Evolutionary conservation across 495 filamentous ascomycete genomes (phyloP), one percentile per base, ranked within the genome.

Genomic region (Penicillium parvum): DNA sequence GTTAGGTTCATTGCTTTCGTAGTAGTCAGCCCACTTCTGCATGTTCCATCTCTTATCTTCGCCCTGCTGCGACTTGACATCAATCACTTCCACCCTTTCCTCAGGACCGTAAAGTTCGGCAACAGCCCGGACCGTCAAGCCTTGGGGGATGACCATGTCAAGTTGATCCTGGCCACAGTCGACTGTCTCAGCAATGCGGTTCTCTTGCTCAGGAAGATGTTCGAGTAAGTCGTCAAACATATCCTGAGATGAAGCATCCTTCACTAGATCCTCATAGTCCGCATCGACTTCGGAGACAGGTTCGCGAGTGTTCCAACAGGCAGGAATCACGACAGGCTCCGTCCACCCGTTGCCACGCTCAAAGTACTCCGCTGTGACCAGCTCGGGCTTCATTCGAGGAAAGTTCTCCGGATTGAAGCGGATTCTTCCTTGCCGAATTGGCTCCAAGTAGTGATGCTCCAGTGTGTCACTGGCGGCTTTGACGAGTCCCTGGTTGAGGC

Each of bases 1-100:
- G 26, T 61, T 32, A 11, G 74, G 65, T 14, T 75, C 78, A 11
- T 60, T 65, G 49, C 76, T 81, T 47, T 88, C 84, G 52, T 87
- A 88, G 61, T 88, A 88, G 49, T 86, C 80, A 6, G 80, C 82
- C 76, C 85, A 84, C 49, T 81, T 76, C 32, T 74, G 70, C 75
- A 88, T 81, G 32, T 77, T 81, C 84, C 85, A 88, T 40, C 71
- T 70, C 56, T 78, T 82, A 32, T 77, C 76, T 49, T 81, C 82
- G 7, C 80, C 79, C 52, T 83, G 79, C 52, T 88, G 84, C 10
- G 79, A 81, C 41, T 88, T 85, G 36, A 88, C 84, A 58, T 88
- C 82, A 28, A 88, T 88, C 22, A 88, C 83, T 39, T 84, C 81
- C 9, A 88, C 74, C 30, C 73, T 72, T 57, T 82, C 78, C 36